Base-by-base conservation (phyloP, 2,329 filamentous ascomycete species). In the Penicillium corylophilum region DNA sequence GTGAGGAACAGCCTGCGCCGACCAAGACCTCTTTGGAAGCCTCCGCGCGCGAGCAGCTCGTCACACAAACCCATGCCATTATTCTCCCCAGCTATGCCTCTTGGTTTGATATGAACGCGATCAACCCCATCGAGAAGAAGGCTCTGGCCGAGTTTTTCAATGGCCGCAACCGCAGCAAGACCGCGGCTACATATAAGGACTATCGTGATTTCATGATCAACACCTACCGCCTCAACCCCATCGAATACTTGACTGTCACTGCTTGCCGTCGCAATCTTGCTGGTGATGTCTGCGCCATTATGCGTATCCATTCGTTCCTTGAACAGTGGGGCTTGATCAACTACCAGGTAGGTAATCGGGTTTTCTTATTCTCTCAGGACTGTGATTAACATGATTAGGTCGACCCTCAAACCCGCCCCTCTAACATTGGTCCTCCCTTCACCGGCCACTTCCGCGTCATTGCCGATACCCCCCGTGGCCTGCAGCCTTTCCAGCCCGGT, bases 191-290 rank as follows among this genome's bases (percentile, higher is more conserved):
- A 20, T 99, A 99, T 79, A 97, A 97, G 75, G 94, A 99, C 70
- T 99, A 99, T 74, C 87, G 94, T 63, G 94, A 99, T 69, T 99
- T 99, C 70, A 99, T 99, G 94, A 91, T 99, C 77, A 99, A 99
- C 77, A 97, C 94, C 13, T 99, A 99, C 74, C 87, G 94, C 33
- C 78, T 99, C 50, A 99, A 97, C 69, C 94, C 94, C 5, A 83
- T 91, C 48, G 94, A 99, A 72, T 99, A 99, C 68, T 81, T 99
- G 49, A 99, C 94, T 5, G 93, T 99, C 48, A 99, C 94, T 10
- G 94, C 94, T 45, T 99, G 94, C 71, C 83, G 94, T 58, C 84
- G 94, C 61, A 99, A 99, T 71, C 76, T 99, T 67, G 94, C 94
- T 20, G 94, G 94, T 59, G 94, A 99, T 73, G 94, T 99, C 28